These are phyloP conservation scores for Albifimbria verrucaria DNA, from an alignment of 2,329 filamentous ascomycete species.

Conservation along the genomic window DNA sequence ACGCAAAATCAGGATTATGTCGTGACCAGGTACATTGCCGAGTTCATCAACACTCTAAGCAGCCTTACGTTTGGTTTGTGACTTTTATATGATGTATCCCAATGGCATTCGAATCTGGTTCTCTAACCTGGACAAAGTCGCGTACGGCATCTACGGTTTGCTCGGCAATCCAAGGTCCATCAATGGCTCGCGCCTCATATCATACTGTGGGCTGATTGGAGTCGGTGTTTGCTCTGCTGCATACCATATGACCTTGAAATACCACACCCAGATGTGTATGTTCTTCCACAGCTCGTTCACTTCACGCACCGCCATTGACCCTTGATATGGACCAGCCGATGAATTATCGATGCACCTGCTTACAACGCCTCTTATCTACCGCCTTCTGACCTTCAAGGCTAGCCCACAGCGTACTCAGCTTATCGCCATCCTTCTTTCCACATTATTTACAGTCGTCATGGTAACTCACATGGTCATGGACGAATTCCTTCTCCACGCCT, in stretches of 20 bases:
- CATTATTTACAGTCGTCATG: conserved; percentile 30
- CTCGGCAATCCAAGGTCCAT: conserved; percentile 10
- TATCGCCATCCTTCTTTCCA: conserved; percentile 15
- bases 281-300: not conserved
- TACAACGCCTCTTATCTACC: conserved; percentile 36
- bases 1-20: conserved; percentile 29
- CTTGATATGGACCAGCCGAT: conserved; percentile 26
- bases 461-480: conserved; percentile 39
- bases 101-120: not conserved
- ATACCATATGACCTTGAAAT: conserved; percentile 32
- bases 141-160: conserved; percentile 37
- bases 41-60: conserved; percentile 42
- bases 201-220: conserved; percentile 35
- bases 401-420: conserved; percentile 19
- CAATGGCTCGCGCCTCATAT: conserved; percentile 24
- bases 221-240: conserved; percentile 28
- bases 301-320: not conserved
- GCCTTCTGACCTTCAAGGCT: conserved; percentile 32
- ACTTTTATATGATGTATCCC: not conserved
- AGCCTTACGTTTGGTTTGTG: conserved; percentile 32
- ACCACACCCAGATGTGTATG: conserved; percentile 32
- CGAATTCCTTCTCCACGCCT: conserved; percentile 37
- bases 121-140: conserved; percentile 18
- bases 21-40: conserved; percentile 38
- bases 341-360: conserved; percentile 39